Conservation (phyloP, 2,329 filamentous ascomycete species). For the Ceratocystis cacaofunesta region DNA sequence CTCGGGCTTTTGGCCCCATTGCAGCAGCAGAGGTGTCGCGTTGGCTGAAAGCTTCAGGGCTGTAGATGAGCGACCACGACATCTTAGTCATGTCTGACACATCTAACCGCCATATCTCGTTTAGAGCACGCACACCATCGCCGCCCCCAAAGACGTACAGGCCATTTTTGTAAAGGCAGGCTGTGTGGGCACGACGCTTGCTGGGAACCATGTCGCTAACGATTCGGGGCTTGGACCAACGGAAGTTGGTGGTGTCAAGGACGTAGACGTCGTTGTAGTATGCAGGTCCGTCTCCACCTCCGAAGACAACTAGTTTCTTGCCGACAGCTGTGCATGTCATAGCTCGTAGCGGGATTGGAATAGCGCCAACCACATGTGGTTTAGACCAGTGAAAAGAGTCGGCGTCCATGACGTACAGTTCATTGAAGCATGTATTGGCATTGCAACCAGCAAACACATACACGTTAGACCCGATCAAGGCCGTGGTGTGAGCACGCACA, state of each 20-base stretch:
- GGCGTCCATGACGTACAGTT: constrained; percentile 53
- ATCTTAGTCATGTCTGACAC: constrained; percentile 51
- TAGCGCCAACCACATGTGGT: constrained; percentile 49
- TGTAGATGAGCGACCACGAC: constrained; percentile 51
- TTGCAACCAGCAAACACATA: constrained; percentile 58
- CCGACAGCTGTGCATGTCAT: constrained; percentile 60
- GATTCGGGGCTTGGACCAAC: constrained; percentile 49
- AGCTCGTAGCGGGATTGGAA: constrained; percentile 49
- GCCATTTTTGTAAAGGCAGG: constrained; percentile 56
- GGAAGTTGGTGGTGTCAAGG: constrained; percentile 54
- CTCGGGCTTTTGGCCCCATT: constrained; percentile 41
- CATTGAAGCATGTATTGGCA: constrained; percentile 51
- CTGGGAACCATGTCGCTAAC: constrained; percentile 43
- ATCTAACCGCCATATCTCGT: constrained; percentile 59
- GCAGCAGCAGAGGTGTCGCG: constrained; percentile 16
- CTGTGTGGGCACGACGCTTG: constrained; percentile 51
- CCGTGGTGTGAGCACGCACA: constrained; percentile 51
- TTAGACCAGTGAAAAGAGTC: constrained; percentile 56
- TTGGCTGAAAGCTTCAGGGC: constrained; percentile 26
- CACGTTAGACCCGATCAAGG: constrained; percentile 50
- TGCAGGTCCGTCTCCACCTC: constrained; percentile 52
- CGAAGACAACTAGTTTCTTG: constrained; percentile 56
- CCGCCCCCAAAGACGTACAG: constrained; percentile 60
- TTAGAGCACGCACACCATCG: constrained; percentile 53
- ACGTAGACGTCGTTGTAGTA: constrained; percentile 62